These are phyloP conservation scores for Aspergillus aculeatus DNA, from an alignment of 2,329 filamentous ascomycete species.

Conservation along the genomic window DNA sequence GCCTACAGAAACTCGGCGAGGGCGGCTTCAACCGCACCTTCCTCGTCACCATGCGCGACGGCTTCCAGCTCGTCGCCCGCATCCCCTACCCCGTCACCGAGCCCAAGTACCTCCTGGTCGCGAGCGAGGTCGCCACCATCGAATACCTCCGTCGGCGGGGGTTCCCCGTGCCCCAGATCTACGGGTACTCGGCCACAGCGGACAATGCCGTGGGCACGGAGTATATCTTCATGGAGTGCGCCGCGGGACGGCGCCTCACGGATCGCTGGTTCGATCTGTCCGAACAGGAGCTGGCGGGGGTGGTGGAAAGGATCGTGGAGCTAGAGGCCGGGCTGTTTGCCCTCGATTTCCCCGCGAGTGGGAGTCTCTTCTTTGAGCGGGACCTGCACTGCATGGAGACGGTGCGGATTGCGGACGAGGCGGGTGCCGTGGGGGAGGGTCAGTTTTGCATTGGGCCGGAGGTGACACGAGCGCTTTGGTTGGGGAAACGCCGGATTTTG, in stretches of 20 bases:
- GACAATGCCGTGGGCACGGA: constrained; percentile 41
- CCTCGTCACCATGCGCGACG: constrained; percentile 22
- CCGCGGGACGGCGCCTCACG: constrained; percentile 30
- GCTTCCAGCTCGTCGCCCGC: constrained; percentile 22
- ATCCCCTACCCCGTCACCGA: constrained; percentile 28
- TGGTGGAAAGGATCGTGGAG: constrained; percentile 20
- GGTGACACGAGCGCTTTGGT: background rate
- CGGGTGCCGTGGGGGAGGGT: background rate
- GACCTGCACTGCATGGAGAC: constrained; percentile 9
- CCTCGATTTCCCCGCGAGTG: constrained; percentile 18
- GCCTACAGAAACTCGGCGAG: constrained; percentile 30
- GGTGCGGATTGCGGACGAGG: background rate
- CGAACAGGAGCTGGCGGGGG: constrained; percentile 10
- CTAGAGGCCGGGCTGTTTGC: constrained; percentile 19
- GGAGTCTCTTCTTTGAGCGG: constrained; percentile 20
- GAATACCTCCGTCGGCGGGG: constrained; percentile 32
- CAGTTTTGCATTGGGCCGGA: background rate
- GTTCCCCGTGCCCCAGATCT: constrained; percentile 36
- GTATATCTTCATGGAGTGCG: constrained; percentile 42
- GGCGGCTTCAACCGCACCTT: constrained; percentile 31
- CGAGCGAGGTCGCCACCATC: constrained; percentile 43
- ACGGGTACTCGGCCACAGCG: constrained; percentile 32
- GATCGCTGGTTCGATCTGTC: constrained; percentile 32
- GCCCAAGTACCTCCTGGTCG: constrained; percentile 28
- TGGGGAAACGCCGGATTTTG: background rate